phyloP scores from a whole-genome alignment of 331 rosid species.

The Cydonia oblonga region DNA sequence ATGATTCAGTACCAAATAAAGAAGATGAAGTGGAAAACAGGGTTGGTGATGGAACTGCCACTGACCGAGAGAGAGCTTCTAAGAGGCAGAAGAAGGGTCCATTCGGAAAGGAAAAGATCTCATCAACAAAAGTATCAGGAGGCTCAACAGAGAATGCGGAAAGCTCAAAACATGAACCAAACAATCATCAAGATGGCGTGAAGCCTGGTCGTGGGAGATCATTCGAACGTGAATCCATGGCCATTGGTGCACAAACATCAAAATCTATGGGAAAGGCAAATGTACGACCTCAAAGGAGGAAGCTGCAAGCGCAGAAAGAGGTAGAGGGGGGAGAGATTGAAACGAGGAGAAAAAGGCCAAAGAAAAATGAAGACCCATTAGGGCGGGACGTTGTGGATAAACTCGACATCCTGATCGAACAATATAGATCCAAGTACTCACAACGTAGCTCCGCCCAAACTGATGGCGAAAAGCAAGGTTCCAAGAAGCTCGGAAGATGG shows the following conservation, averaged over 20 bases:
- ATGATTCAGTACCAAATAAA: constrained; percentile 14
- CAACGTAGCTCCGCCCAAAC: constrained; percentile 28
- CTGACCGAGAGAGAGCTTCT: constrained; percentile 16
- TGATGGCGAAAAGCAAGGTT: constrained; percentile 37
- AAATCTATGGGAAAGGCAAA: constrained; percentile 16
- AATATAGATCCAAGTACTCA: constrained; percentile 66
- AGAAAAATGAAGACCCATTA: constrained; percentile 51
- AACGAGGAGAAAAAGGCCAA: constrained; percentile 32
- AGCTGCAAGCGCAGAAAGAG: constrained; percentile 30
- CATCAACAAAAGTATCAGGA: constrained; percentile 12
- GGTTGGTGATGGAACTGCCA: constrained; percentile 18
- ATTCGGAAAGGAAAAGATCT: constrained; percentile 3
- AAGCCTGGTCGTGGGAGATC: constrained; percentile 7
- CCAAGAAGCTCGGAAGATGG: constrained; percentile 76
- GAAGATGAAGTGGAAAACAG: constrained; percentile 17
- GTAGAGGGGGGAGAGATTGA: constrained; percentile 19
- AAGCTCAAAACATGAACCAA: constrained; percentile 18
- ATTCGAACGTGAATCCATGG: constrained; percentile 4
- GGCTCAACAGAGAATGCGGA: constrained; percentile 9
- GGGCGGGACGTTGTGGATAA: constrained; percentile 65
- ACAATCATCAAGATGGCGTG: constrained; percentile 19
- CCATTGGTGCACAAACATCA: constrained; percentile 10
- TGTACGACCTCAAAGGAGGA: constrained; percentile 36
- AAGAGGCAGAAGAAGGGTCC: constrained; percentile 44
- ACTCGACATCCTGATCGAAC: constrained; percentile 86